phyloP scores from a whole-genome alignment of 495 filamentous ascomycete species.

The Halenospora varia region DNA sequence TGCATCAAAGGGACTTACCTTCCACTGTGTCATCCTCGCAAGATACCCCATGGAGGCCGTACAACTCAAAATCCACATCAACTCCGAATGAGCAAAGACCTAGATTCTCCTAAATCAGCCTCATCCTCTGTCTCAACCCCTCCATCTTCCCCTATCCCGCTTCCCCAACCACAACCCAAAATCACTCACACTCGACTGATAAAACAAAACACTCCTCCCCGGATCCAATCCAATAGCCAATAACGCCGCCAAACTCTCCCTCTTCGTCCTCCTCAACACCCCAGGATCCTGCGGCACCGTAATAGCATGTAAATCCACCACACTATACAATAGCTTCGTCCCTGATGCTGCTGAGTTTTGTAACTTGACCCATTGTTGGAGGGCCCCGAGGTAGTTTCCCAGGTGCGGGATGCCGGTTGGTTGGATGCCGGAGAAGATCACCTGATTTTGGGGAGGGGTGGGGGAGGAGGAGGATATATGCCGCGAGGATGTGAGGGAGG shows the following conservation, averaged over 20 bases:
- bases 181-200: conserved; percentile 45
- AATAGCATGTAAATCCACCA: conserved; percentile 92
- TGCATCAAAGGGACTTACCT: conserved; percentile 49
- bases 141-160: conserved; percentile 1
- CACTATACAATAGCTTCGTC: conserved; percentile 68
- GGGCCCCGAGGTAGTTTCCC: conserved; percentile 93
- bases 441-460: conserved; percentile 16
- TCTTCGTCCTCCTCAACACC: conserved; percentile 57
- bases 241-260: conserved; percentile 71
- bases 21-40: conserved; percentile 97
- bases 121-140: neutral
- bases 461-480: neutral
- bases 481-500: neutral
- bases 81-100: conserved; percentile 76
- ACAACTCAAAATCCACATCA: conserved; percentile 96
- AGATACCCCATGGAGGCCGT: conserved; percentile 86
- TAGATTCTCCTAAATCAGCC: conserved; percentile 23
- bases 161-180: neutral
- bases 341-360: conserved; percentile 56
- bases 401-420: conserved; percentile 94
- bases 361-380: conserved; percentile 77
- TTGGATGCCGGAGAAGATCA: conserved; percentile 94
- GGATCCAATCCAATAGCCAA: conserved; percentile 83
- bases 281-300: conserved; percentile 63
- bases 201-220: conserved; percentile 72